Percentiles rank a stretch among this genome's conserved stretches.
phyloP scores from a whole-genome alignment of 495 filamentous ascomycete species.

The Talaromyces borbonicus region DNA sequence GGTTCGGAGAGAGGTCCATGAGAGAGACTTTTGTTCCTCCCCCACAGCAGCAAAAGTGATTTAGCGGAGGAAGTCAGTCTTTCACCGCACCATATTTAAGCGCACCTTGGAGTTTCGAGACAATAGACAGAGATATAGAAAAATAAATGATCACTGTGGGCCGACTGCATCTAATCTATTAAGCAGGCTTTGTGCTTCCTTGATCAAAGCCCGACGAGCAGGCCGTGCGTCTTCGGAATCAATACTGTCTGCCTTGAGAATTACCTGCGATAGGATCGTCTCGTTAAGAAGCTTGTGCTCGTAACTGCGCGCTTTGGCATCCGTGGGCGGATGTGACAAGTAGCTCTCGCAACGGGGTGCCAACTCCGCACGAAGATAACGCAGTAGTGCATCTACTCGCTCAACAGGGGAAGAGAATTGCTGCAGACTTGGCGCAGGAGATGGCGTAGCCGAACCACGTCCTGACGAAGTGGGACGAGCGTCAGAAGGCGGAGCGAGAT shows the following conservation, averaged over 20 bases:
- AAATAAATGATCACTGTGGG: neutral
- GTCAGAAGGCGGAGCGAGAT: constrained; percentile 11
- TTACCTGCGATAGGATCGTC: constrained; percentile 69
- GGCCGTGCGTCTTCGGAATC: constrained; percentile 51
- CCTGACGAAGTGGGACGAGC: constrained; percentile 16
- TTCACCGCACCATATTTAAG: neutral
- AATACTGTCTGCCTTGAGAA: constrained; percentile 79
- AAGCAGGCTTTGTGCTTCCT: constrained; percentile 57
- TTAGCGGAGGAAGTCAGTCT: too few species aligned
- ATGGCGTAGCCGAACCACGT: constrained; percentile 14
- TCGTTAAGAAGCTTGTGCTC: constrained; percentile 76
- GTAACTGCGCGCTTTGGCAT: constrained; percentile 59
- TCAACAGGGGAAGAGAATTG: constrained; percentile 42
- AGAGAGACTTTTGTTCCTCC: too few species aligned
- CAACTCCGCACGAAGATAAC: constrained; percentile 56
- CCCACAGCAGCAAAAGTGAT: too few species aligned
- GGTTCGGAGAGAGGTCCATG: too few species aligned
- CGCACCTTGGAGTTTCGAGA: neutral
- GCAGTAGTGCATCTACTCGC: constrained; percentile 59
- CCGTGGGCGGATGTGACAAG: constrained; percentile 52
- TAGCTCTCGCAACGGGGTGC: constrained; percentile 59
- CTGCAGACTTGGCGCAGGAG: constrained; percentile 29
- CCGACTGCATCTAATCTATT: constrained; percentile 47
- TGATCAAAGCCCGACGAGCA: constrained; percentile 65
- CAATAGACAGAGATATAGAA: neutral